Evolutionary conservation across 192 early-diverging fungal species (phyloP).

Genomic region (Coemansia sp.): DNA sequence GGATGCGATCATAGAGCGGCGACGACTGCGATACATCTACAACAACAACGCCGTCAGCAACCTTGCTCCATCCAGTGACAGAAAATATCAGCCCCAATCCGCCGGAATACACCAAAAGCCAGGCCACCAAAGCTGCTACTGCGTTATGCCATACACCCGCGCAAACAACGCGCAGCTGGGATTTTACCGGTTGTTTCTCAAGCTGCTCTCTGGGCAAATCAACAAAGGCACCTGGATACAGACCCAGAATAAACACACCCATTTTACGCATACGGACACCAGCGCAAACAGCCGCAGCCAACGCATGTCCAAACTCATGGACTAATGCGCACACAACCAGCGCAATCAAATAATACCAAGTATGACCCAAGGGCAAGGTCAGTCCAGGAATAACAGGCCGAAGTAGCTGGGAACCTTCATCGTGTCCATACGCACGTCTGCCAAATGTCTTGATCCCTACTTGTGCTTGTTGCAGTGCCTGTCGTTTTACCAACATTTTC

Average conservation of each 20-base stretch:
- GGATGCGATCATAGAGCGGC: conserved; percentile 30
- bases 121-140: conserved; percentile 18
- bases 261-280: conserved; percentile 14
- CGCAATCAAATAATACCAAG: conserved; percentile 35
- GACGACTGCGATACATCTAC: conserved; percentile 20
- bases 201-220: conserved; percentile 29
- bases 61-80: conserved; percentile 18
- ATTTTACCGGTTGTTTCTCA: conserved; percentile 7
- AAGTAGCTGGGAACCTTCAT: conserved; percentile 5
- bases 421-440: background rate
- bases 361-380: conserved; percentile 37
- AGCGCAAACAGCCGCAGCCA: conserved; percentile 25
- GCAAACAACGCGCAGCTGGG: conserved; percentile 35
- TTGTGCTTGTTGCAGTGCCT: background rate
- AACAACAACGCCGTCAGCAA: conserved; percentile 27
- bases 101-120: conserved; percentile 34
- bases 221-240: conserved; percentile 48
- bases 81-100: conserved; percentile 12
- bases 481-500: no score
- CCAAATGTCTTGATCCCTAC: background rate
- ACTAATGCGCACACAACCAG: conserved; percentile 23
- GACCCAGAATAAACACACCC: conserved; percentile 37
- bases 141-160: conserved; percentile 55
- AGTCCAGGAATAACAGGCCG: conserved; percentile 44
- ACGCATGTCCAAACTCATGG: conserved; percentile 47